Percentiles rank a stretch among this genome's conserved stretches.
Evolutionary conservation across 2,329 filamentous ascomycete genomes (phyloP).

Genomic region (Apiospora saccharicola): DNA sequence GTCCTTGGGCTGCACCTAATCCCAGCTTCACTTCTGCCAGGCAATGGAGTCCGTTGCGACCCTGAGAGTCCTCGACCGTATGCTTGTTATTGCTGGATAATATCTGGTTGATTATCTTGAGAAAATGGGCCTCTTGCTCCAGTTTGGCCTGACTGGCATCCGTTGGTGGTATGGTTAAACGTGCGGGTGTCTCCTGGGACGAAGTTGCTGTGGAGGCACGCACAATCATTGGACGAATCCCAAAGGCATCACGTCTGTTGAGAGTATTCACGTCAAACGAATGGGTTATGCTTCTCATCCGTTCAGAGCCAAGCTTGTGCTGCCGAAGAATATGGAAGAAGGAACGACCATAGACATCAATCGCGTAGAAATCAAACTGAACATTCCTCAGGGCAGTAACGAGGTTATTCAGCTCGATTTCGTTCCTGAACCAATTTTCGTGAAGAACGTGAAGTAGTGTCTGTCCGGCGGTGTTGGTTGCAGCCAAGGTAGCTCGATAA

Average conservation of each 20-base stretch:
- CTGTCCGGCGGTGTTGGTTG: slow-evolving; percentile 40
- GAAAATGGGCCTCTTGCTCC: slow-evolving; percentile 43
- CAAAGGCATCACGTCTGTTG: slow-evolving; percentile 58
- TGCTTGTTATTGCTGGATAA: slow-evolving; percentile 33
- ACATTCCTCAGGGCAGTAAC: slow-evolving; percentile 32
- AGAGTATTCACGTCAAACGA: slow-evolving; percentile 42
- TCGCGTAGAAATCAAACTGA: slow-evolving; percentile 37
- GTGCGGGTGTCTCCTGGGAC: slow-evolving; percentile 24
- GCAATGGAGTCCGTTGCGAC: slow-evolving; percentile 65
- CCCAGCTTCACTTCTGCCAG: slow-evolving; percentile 61
- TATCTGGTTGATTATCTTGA: slow-evolving; percentile 47
- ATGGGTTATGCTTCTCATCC: slow-evolving; percentile 32
- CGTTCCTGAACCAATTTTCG: slow-evolving; percentile 38
- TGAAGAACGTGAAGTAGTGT: slow-evolving; percentile 45
- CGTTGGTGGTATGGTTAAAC: slow-evolving; percentile 35
- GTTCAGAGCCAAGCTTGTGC: slow-evolving; percentile 28
- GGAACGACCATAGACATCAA: slow-evolving; percentile 42
- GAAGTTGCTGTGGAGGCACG: slow-evolving; percentile 28
- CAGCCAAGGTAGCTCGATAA: slow-evolving; percentile 36
- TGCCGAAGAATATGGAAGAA: slow-evolving; percentile 45
- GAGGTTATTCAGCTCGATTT: slow-evolving; percentile 34
- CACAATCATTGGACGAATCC: slow-evolving; percentile 36
- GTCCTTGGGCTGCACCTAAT: slow-evolving; percentile 37
- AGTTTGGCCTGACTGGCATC: slow-evolving; percentile 34
- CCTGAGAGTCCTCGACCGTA: slow-evolving; percentile 50